Conservation (phyloP, 371 early-diverging fungal species). For the Mortierella sp. region DNA sequence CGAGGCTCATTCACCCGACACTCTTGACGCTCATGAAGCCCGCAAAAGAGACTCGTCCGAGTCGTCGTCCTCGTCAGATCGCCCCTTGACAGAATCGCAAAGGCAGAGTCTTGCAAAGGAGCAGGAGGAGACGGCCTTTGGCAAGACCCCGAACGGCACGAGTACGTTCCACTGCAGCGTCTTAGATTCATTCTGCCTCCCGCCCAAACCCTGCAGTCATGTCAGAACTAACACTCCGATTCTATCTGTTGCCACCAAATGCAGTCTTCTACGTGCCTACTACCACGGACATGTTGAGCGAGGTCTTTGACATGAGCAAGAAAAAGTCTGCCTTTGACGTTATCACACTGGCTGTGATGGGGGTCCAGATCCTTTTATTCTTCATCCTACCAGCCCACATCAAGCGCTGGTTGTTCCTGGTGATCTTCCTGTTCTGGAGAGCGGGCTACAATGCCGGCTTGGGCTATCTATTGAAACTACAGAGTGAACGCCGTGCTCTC, state of each 20-base stretch:
- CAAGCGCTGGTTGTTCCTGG: slow-evolving; percentile 68
- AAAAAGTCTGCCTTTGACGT: slow-evolving; percentile 84
- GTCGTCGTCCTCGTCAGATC: slow-evolving; percentile 13
- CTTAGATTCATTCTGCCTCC: no score
- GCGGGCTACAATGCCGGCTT: slow-evolving; percentile 88
- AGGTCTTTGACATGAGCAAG: slow-evolving; percentile 70
- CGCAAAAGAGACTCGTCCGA: slow-evolving; percentile 19
- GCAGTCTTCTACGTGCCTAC: slow-evolving; percentile 76
- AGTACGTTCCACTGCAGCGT: slow-evolving; percentile 61
- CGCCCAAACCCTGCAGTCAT: no score
- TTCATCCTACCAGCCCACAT: slow-evolving; percentile 65
- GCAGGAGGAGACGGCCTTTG: slow-evolving; percentile 57
- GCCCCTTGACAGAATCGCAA: slow-evolving; percentile 23
- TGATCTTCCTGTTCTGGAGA: slow-evolving; percentile 88
- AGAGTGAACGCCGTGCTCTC: slow-evolving; percentile 79
- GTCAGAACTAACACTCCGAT: no score
- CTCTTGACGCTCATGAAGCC: not conserved
- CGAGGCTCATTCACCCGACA: slow-evolving; percentile 2
- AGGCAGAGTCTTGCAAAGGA: slow-evolving; percentile 33
- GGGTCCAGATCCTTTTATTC: slow-evolving; percentile 71
- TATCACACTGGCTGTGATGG: slow-evolving; percentile 75
- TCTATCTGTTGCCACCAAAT: not conserved
- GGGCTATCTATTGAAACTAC: slow-evolving; percentile 82
- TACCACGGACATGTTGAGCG: slow-evolving; percentile 78
- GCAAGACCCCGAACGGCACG: slow-evolving; percentile 69